phyloP scores from a whole-genome alignment of 2,329 filamentous ascomycete species.

The Phyllosticta capitalensis region DNA sequence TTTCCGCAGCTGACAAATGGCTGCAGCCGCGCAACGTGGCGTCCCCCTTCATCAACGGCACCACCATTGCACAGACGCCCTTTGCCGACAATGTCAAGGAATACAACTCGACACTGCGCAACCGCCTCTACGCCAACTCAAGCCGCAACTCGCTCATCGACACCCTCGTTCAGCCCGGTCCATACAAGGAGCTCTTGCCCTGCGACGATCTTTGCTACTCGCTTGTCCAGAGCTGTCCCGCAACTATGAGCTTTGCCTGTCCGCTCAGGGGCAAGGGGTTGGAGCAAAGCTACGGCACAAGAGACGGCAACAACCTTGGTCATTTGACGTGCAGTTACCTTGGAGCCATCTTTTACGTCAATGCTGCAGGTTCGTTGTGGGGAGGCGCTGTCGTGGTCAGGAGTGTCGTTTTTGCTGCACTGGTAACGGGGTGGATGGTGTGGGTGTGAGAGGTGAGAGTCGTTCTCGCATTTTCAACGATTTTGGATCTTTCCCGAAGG shows the following conservation, averaged over 20 bases:
- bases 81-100: conserved; percentile 14
- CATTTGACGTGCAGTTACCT: conserved; percentile 32
- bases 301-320: conserved; percentile 19
- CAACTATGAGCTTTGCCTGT: conserved; percentile 65
- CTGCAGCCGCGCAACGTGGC: conserved; percentile 64
- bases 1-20: conserved; percentile 41
- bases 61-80: conserved; percentile 33
- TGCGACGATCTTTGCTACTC: conserved; percentile 83
- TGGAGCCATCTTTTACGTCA: conserved; percentile 31
- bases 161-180: conserved; percentile 61
- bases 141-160: conserved; percentile 71
- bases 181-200: conserved; percentile 87
- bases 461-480: not conserved
- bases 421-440: not conserved
- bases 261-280: conserved; percentile 44
- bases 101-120: conserved; percentile 17
- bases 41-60: conserved; percentile 60
- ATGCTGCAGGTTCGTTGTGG: conserved; percentile 10
- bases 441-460: not conserved
- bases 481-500: not conserved
- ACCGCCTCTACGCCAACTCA: conserved; percentile 36
- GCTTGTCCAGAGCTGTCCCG: conserved; percentile 76
- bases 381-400: not conserved
- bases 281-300: conserved; percentile 41
- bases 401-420: not conserved